Evolutionary conservation across 306 rosid genomes (phyloP).

Genomic region (Trifolium dubium): DNA sequence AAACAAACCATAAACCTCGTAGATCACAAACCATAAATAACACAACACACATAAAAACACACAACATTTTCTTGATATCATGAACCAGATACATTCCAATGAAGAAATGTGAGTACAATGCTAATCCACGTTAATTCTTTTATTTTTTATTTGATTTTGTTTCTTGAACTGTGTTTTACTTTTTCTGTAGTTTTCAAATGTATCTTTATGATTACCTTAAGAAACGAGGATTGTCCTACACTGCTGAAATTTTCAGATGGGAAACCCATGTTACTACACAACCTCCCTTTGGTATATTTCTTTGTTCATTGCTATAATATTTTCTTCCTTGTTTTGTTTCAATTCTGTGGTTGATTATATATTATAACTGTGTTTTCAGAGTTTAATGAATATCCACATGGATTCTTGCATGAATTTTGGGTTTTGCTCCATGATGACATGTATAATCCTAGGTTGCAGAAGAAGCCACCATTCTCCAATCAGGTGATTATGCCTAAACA

Average conservation of each 20-base stretch:
- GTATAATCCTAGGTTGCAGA: neutral
- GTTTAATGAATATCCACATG: neutral
- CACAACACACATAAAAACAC: no score
- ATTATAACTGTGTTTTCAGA: neutral
- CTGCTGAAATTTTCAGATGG: neutral
- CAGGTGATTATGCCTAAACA: conserved; percentile 14
- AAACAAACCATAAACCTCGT: neutral
- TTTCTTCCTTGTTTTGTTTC: neutral
- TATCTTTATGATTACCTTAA: conserved; percentile 4
- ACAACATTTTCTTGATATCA: neutral
- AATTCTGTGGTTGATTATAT: neutral
- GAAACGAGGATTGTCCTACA: neutral
- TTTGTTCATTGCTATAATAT: no score
- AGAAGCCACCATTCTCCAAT: neutral
- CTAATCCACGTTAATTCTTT: neutral
- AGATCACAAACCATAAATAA: neutral
- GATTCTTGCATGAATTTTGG: conserved; percentile 15
- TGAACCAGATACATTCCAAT: neutral
- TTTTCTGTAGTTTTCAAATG: conserved; percentile 5
- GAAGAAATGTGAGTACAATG: neutral
- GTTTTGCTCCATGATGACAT: neutral
- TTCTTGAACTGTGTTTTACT: neutral
- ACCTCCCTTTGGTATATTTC: neutral
- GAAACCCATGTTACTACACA: neutral
- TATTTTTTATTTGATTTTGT: neutral